These are phyloP conservation scores for Linnemannia zychae DNA, from an alignment of 192 early-diverging fungal species.

Conservation along the genomic window DNA sequence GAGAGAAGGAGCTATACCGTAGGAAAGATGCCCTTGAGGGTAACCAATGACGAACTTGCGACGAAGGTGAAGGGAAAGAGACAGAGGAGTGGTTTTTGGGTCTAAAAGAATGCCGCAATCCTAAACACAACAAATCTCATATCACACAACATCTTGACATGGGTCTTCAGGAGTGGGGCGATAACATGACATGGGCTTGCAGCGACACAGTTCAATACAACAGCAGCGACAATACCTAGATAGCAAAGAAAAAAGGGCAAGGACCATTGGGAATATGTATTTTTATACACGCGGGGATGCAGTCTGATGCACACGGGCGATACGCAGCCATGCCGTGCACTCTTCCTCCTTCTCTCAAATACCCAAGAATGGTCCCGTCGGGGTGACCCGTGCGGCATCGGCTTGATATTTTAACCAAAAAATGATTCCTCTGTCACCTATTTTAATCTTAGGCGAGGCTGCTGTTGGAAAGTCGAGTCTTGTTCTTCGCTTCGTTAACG, in stretches of 20 bases:
- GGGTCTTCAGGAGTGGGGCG: not conserved
- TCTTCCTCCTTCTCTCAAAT: not conserved
- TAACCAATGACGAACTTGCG: not conserved
- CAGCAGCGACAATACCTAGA: not conserved
- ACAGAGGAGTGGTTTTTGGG: not conserved
- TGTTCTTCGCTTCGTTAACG: slow-evolving; percentile 94
- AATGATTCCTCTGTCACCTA: not conserved
- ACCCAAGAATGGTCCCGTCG: not conserved
- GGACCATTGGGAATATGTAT: slow-evolving; percentile 20
- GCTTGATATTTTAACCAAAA: not conserved
- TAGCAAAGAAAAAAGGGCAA: not conserved
- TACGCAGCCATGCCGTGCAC: not conserved
- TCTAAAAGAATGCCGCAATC: not conserved
- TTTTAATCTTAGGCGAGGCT: slow-evolving; percentile 75
- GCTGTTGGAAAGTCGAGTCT: slow-evolving; percentile 99
- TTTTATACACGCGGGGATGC: not conserved
- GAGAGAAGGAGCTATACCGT: not conserved
- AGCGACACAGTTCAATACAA: not conserved
- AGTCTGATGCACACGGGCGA: not conserved
- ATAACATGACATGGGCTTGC: slow-evolving; percentile 1
- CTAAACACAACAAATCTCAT: not conserved
- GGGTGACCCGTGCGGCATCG: not conserved
- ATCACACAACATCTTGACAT: not conserved
- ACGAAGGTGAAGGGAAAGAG: not conserved
- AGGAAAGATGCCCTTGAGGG: not conserved